Base-by-base conservation (phyloP, 2,329 filamentous ascomycete genomes). In the Neonectria punicea region DNA sequence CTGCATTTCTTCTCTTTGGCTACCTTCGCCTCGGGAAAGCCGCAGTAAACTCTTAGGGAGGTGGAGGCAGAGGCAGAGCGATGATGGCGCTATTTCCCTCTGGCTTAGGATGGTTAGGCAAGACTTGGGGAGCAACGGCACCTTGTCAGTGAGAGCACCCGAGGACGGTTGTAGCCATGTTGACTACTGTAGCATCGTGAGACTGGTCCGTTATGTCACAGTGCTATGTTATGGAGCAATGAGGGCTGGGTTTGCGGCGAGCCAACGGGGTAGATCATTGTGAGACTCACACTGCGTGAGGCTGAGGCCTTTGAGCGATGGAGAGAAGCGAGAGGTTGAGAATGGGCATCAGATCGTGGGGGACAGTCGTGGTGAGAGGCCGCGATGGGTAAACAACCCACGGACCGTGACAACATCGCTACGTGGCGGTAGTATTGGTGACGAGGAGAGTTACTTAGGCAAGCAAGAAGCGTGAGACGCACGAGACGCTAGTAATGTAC, bases 401-500 rank as follows among this genome's bases (percentile, higher is more conserved):
- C 32, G 32, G 41, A 47, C 39, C 25, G 16, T 18, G 28, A 53
- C 22, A 53, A 54, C 43, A 36, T 53, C 39, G 61, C 61, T 58
- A 58, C 61, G 61, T 63, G 55, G 61, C 61, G 61, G 49, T 43
- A 49, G 36, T 58, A 43, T 25, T 54, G 25, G 55, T 54, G 49
- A 49, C 41, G 22, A 41, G 32, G n/a, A 49, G 49, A 32, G 47
- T 25, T 25, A 30, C 8, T 20, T 22, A 34, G 41, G 49, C 39
- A 30, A 18, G 8, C n/a, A 53, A 20, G 36, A 47, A 47, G 49
- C 50, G 44, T 22, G 44, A 49, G 49, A 41, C 28, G 34, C 25
- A 8, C 25, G 5, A 20, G 39, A 58, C 54, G 61, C 61, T 58
- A 54, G 49, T 41, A 43, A 58, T 58, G 55, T 54, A 49, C 22